Percentiles rank a stretch among this genome's conserved stretches.
These are phyloP conservation scores for Silene noctiflora DNA, from an alignment of 179 eudicot species.

Conservation along the genomic window DNA sequence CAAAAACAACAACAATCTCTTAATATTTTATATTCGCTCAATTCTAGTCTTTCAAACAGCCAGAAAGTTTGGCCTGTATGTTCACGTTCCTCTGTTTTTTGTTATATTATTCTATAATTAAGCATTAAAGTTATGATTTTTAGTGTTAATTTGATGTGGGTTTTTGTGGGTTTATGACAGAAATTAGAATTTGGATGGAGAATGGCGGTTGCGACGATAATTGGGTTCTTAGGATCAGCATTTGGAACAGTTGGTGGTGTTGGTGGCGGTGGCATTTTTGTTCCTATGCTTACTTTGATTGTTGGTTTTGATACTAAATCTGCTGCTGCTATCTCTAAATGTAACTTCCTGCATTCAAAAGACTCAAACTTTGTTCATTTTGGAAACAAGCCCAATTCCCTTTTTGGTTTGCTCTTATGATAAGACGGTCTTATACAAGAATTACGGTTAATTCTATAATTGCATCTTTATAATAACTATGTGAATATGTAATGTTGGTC, in stretches of 20 bases:
- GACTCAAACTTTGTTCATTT: neutral
- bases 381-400: too few relatives aligned
- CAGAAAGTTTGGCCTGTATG: neutral
- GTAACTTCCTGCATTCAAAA: slow-evolving; percentile 24
- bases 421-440: too few relatives aligned
- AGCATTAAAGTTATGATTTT: neutral
- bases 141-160: neutral
- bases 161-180: slow-evolving; percentile 25
- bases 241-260: slow-evolving; percentile 90
- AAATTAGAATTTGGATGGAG: slow-evolving; percentile 62
- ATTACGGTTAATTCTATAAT: neutral
- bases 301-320: slow-evolving; percentile 83
- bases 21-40: too few relatives aligned
- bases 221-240: slow-evolving; percentile 73
- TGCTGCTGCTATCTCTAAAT: slow-evolving; percentile 86
- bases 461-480: neutral
- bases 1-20: neutral
- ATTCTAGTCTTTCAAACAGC: neutral
- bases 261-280: slow-evolving; percentile 84
- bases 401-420: too few relatives aligned
- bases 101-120: neutral
- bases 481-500: neutral
- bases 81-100: neutral
- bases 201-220: slow-evolving; percentile 49
- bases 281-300: slow-evolving; percentile 73